These are phyloP conservation scores for Aureobasidium sp. DNA, from an alignment of 2,329 filamentous ascomycete genomes.

Conservation along the genomic window DNA sequence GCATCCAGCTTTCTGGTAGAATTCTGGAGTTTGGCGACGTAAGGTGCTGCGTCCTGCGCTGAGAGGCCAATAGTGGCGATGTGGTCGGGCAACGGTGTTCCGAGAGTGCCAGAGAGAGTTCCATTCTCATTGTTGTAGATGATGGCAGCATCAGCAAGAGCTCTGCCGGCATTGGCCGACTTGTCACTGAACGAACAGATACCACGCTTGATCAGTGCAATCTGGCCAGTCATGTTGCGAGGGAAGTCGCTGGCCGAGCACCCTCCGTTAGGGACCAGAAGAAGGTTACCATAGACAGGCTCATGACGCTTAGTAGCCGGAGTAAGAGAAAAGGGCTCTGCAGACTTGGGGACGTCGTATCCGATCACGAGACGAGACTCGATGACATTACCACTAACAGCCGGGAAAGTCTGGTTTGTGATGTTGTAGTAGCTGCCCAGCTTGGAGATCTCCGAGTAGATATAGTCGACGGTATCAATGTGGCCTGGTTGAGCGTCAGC, in stretches of 20 bases:
- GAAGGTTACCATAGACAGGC: slow-evolving; percentile 37
- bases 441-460: slow-evolving; percentile 30
- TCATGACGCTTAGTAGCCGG: slow-evolving; percentile 22
- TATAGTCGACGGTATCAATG: slow-evolving; percentile 26
- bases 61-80: slow-evolving; percentile 63
- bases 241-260: slow-evolving; percentile 61
- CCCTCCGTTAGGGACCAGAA: slow-evolving; percentile 54
- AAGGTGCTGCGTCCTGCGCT: slow-evolving; percentile 50
- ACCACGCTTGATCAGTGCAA: slow-evolving; percentile 66
- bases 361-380: slow-evolving; percentile 43
- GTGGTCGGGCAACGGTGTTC: slow-evolving; percentile 39
- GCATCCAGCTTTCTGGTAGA: slow-evolving; percentile 31
- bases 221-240: slow-evolving; percentile 49
- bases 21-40: slow-evolving; percentile 48
- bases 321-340: slow-evolving; percentile 46
- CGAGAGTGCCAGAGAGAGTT: slow-evolving; percentile 60
- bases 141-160: slow-evolving; percentile 63
- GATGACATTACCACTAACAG: slow-evolving; percentile 25
- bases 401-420: slow-evolving; percentile 39
- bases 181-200: slow-evolving; percentile 66
- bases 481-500: slow-evolving; percentile 13
- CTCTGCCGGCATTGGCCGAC: slow-evolving; percentile 58
- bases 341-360: slow-evolving; percentile 51
- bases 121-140: slow-evolving; percentile 64
- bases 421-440: slow-evolving; percentile 56